phyloP scores from a whole-genome alignment of 2,329 filamentous ascomycete genomes.

The Ophidiomyces ophidiicola region DNA sequence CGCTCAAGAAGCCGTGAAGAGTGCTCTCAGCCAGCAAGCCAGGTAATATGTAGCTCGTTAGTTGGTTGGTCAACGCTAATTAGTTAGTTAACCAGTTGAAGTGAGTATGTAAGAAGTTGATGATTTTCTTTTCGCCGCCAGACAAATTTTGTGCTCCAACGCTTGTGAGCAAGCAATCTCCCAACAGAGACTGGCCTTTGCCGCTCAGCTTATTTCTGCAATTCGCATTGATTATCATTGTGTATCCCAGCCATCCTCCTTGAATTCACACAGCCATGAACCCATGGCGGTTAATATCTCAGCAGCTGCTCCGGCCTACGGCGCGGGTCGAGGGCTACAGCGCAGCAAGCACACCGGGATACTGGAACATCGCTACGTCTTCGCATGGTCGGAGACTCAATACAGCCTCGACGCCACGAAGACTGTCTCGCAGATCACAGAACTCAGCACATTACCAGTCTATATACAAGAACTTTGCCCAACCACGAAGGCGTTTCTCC shows the following conservation, averaged over 20 bases:
- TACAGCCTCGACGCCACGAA: background rate
- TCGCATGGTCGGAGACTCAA: constrained; percentile 3
- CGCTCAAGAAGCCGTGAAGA: too few relatives aligned
- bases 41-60: too few relatives aligned
- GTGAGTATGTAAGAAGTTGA: background rate
- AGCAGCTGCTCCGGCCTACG: constrained; percentile 7
- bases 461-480: background rate
- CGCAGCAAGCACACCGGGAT: constrained; percentile 1
- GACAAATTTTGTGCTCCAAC: too few relatives aligned
- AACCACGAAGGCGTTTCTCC: constrained; percentile 12
- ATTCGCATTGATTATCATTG: background rate
- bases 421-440: background rate
- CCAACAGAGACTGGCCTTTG: background rate
- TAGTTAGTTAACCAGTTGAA: background rate
- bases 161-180: background rate
- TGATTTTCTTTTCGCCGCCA: constrained; percentile 8
- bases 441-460: background rate
- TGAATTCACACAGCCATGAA: constrained; percentile 3
- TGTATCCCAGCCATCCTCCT: background rate
- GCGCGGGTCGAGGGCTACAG: constrained; percentile 3
- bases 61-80: constrained; percentile 1
- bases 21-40: too few relatives aligned
- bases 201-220: background rate
- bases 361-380: constrained; percentile 3
- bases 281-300: constrained; percentile 7